Evolutionary conservation across 352 stramenopile species (phyloP).

Genomic region (Phytophthora syringae): DNA sequence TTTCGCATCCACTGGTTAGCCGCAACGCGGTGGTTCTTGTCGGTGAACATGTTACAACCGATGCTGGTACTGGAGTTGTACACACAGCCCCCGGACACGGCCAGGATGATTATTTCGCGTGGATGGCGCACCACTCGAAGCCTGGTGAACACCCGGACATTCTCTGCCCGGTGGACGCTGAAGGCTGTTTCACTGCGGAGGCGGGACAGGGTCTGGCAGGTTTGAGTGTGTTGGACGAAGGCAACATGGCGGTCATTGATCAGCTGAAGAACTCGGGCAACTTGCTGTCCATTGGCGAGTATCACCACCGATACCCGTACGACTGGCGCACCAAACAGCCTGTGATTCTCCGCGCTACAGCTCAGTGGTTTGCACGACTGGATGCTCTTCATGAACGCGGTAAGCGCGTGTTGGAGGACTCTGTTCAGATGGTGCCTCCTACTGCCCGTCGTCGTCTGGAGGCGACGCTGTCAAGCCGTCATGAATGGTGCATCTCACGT

Average conservation of each 20-base stretch:
- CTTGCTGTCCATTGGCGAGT: constrained; percentile 89
- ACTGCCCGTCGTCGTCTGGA: constrained; percentile 83
- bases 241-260: constrained; percentile 93
- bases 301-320: constrained; percentile 97
- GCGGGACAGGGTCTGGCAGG: constrained; percentile 90
- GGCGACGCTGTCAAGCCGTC: constrained; percentile 88
- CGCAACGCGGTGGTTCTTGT: constrained; percentile 88
- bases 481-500: constrained; percentile 99
- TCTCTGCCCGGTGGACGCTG: constrained; percentile 70
- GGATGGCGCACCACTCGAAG: constrained; percentile 63
- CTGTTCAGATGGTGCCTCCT: constrained; percentile 94
- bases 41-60: constrained; percentile 98
- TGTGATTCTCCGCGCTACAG: constrained; percentile 97
- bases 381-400: constrained; percentile 91
- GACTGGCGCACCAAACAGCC: constrained; percentile 99
- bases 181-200: constrained; percentile 89
- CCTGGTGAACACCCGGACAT: constrained; percentile 50
- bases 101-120: constrained; percentile 94
- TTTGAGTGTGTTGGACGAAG: constrained; percentile 91
- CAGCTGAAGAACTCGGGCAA: constrained; percentile 76
- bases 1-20: constrained; percentile 91
- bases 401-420: constrained; percentile 54
- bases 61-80: constrained; percentile 98
- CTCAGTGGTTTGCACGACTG: constrained; percentile 99
- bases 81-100: constrained; percentile 98